Evolutionary conservation across 805 yeast genomes (phyloP).

Genomic region (Hanseniaspora lachancei): DNA sequence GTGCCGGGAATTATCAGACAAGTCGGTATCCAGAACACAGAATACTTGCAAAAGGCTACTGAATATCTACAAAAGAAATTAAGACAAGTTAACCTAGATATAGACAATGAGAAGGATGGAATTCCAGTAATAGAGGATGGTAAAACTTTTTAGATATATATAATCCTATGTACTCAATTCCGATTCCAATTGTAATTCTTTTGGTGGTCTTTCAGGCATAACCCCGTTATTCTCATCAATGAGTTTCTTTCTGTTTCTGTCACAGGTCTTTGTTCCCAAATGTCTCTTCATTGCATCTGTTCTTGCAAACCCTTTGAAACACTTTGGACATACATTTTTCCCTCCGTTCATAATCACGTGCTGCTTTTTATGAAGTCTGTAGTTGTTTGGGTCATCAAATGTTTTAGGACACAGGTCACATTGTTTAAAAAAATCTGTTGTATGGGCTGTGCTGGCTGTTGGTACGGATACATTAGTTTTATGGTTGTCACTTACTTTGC

Average conservation of each 20-base stretch:
- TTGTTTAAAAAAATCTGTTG: constrained; percentile 15
- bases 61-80: constrained; percentile 35
- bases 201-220: constrained; percentile 17
- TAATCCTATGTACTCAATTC: neutral
- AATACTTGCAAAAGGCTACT: constrained; percentile 45
- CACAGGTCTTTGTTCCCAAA: constrained; percentile 60
- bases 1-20: constrained; percentile 90
- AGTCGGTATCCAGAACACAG: constrained; percentile 36
- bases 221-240: constrained; percentile 29
- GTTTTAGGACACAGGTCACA: constrained; percentile 51
- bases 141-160: constrained; percentile 28
- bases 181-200: constrained; percentile 6
- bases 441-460: neutral
- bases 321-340: constrained; percentile 58
- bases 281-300: constrained; percentile 74
- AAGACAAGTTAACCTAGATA: constrained; percentile 6
- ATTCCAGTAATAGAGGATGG: constrained; percentile 56
- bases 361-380: constrained; percentile 63
- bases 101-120: constrained; percentile 18
- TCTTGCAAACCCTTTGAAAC: constrained; percentile 75
- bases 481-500: neutral
- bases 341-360: constrained; percentile 40
- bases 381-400: constrained; percentile 55
- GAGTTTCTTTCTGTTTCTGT: constrained; percentile 50
- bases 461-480: neutral